Evolutionary conservation across 805 yeast species (phyloP), one percentile per base, ranked within the genome.

Genomic region (Cyberlindnera euphorbiiphila): DNA sequence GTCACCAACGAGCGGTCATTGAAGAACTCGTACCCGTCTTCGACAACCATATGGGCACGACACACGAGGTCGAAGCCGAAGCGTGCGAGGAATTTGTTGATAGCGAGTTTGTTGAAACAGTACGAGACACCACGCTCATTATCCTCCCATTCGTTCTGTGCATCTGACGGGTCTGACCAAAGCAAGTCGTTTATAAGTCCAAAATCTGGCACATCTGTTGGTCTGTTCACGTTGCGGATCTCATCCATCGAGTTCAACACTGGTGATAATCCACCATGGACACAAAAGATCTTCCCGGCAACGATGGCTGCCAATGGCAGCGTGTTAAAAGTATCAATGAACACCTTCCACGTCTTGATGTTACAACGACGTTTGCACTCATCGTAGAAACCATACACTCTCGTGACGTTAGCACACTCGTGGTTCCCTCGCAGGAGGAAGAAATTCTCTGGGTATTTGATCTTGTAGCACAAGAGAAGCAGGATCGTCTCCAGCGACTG

Each of bases 41-140:
- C 85, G 12, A 91, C 98, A 53, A 93, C 72, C 66, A 93, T 98
- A 62, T 93, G 98, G 1, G 98, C 98, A 45, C 98, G 69, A 2
- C 98, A 96, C 22, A 93, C 85, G 36, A 91, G 67, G 26, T 85
- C 78, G 20, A 93, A 72, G 37, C 78, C 71, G 58, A 93, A 93
- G n/a, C 59, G 62, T 43, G 79, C 80, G 43, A 85, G 69, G 60
- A 93, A 93, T 46, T 74, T 74, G 43, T 75, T 72, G 9, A 89
- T 95, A 49, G 91, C 96, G 42, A 74, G 74, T 42, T 75, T 75
- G 19, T 97, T 97, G 65, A 93, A 93, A 32, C 93, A 66, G 57
- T 78, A 93, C 0, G 98, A 98, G 0, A 98, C 98, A 16, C 98
- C 98, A 47, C 98, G 71, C 6, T 97, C 97, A 23, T 89, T 79